A percentile compares a stretch with the other conserved stretches of the same genome.
Conservation (phyloP, 140 eudicot species). For the Ambrosia hybrid region DNA sequence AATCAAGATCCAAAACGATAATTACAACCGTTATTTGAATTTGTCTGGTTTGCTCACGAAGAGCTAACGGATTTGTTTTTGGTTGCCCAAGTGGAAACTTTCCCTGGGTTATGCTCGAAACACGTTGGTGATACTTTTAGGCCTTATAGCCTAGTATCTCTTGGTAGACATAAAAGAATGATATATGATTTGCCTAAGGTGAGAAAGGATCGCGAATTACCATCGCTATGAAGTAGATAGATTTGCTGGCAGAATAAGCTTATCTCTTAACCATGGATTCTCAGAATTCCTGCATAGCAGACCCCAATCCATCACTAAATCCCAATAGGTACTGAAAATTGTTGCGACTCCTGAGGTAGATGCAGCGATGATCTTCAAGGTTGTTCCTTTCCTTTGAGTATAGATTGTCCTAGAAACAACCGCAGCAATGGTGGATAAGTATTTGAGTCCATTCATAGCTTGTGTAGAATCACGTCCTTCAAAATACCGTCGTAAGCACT, state of each 20-base stretch:
- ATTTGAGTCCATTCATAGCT: conserved; percentile 53
- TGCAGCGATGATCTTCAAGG: conserved; percentile 41
- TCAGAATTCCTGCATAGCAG: conserved; percentile 50
- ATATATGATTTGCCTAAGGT: too few species aligned
- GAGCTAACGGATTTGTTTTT: too few species aligned
- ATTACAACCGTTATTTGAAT: not conserved
- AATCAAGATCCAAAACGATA: not conserved
- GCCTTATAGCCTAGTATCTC: too few species aligned
- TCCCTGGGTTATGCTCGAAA: too few species aligned
- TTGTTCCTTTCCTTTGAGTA: conserved; percentile 20
- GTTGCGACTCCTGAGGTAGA: conserved; percentile 58
- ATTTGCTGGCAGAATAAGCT: conserved; percentile 52
- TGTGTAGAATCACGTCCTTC: conserved; percentile 57
- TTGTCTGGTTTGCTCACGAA: too few species aligned
- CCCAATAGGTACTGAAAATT: conserved; percentile 68
- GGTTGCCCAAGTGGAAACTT: too few species aligned
- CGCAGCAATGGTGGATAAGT: conserved; percentile 65
- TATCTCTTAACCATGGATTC: conserved; percentile 78
- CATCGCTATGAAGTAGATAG: conserved; percentile 62
- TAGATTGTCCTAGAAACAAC: conserved; percentile 54
- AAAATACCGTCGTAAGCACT: conserved; percentile 59
- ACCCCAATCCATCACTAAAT: conserved; percentile 78
- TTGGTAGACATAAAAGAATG: too few species aligned
- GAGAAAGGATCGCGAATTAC: conserved; percentile 13
- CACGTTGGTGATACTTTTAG: too few species aligned